These are phyloP conservation scores for Aureobasidium uvarum DNA, from an alignment of 2,329 filamentous ascomycete species.

Conservation along the genomic window DNA sequence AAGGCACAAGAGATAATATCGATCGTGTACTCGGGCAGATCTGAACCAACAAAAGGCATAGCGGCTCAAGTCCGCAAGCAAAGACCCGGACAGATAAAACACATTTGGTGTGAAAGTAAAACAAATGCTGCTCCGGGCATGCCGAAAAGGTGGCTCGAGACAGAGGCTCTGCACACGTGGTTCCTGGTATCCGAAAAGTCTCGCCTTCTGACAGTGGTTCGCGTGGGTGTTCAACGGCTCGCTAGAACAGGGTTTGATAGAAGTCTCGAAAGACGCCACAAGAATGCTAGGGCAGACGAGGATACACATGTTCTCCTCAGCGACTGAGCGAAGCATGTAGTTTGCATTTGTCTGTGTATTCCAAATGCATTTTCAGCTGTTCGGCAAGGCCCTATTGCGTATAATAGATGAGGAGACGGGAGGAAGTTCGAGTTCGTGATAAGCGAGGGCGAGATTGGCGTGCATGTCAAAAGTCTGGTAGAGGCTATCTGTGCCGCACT, in stretches of 20 bases:
- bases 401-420: neutral
- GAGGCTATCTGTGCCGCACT: conserved; percentile 4
- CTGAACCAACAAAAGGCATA: neutral
- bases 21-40: conserved; percentile 2
- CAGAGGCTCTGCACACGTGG: neutral
- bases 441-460: neutral
- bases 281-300: neutral
- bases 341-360: neutral
- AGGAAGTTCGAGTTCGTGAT: neutral
- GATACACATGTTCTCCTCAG: neutral
- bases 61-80: neutral
- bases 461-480: neutral
- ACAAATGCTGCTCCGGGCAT: neutral
- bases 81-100: neutral
- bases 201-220: conserved; percentile 8
- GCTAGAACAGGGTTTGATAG: conserved; percentile 1
- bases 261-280: neutral
- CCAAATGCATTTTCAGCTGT: neutral
- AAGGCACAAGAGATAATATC: conserved; percentile 6
- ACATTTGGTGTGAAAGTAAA: neutral
- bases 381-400: neutral
- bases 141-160: neutral
- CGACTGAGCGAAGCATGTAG: neutral
- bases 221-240: conserved; percentile 2
- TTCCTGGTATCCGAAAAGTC: neutral